Evolutionary conservation across 441 rosid genomes (phyloP), one percentile per base, ranked within the genome.

Genomic region (Melastoma candidum): DNA sequence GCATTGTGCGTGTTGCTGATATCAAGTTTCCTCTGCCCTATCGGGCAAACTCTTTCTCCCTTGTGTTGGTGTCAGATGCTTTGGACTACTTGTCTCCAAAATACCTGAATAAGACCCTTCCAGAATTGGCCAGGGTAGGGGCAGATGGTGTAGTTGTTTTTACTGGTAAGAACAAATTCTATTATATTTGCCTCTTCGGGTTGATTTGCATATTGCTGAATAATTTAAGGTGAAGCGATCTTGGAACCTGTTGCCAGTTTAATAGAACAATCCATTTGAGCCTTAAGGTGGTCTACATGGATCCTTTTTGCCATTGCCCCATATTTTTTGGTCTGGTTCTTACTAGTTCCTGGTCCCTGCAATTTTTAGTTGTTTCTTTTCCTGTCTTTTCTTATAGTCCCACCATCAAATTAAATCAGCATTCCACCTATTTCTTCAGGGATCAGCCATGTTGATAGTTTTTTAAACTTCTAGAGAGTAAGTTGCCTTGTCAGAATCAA

Each of bases 1-100:
- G 86, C 64, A 49, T 77, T 39, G 84, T 81, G 51, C 79, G 86
- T 14, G 75, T 72, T 47, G 84, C 86, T 46, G 92, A 84, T 70
- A 81, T 84, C 69, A 84, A 79, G 73, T 84, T 73, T 69, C 71
- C 78, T 54, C 73, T 84, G 44, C 82, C 88, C n/a, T 84, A 84
- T 56, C 70, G 68, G 56, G 65, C 83, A 32, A 84, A 84, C 57
- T 79, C 88, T 52, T 84, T 84, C 61, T 71, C 93, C 47, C 71
- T 81, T 4, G 84, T 81, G 26, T 72, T 81, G 22, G 79, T 79
- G 48, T 81, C 88, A 2, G 93, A 84, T 68, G 82, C 82, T 7
- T 53, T 79, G 61, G 88, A 81, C 75, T 84, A 84, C 61, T 68
- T 84, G 65, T 75, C 93, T 51, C 93, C 88, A 0, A 84, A 65